Evolutionary conservation across 768 basidiomycete species (phyloP).

Genomic region (Leucocoprinus sp.): DNA sequence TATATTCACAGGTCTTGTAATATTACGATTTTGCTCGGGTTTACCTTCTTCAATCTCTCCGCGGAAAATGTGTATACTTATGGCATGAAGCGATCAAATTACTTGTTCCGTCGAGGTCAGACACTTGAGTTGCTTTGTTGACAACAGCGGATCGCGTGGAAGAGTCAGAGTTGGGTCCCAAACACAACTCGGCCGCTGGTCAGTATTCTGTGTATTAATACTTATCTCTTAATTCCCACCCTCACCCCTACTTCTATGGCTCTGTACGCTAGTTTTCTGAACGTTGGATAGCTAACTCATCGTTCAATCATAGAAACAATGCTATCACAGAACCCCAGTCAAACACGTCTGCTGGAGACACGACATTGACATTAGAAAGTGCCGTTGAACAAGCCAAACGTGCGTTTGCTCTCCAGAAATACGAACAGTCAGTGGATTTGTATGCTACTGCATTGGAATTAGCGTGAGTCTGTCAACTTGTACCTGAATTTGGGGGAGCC

Average conservation of each 20-base stretch:
- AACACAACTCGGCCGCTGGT: not conserved
- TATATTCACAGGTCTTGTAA: constrained; percentile 4
- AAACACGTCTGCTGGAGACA: constrained; percentile 18
- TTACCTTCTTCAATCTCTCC: not conserved
- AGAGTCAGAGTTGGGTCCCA: not conserved
- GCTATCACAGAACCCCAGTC: constrained; percentile 11
- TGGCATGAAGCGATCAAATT: not conserved
- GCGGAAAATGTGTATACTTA: not conserved
- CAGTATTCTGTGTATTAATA: not conserved
- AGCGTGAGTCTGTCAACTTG: constrained; percentile 52
- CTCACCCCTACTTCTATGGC: constrained; percentile 15
- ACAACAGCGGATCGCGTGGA: not conserved
- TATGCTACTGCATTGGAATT: constrained; percentile 82
- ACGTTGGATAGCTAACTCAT: not conserved
- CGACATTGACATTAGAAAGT: constrained; percentile 36
- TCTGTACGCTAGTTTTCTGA: constrained; percentile 16
- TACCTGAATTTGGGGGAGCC: too few relatives aligned
- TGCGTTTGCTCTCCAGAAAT: constrained; percentile 82
- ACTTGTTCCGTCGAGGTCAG: constrained; percentile 2
- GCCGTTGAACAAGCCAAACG: constrained; percentile 76
- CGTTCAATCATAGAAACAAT: constrained; percentile 3
- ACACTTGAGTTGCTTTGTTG: not conserved
- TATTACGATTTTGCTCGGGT: constrained; percentile 3
- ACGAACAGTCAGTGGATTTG: constrained; percentile 75
- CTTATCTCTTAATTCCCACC: not conserved